A percentile compares a stretch with the other conserved stretches of the same genome.
Evolutionary conservation across 768 basidiomycete genomes (phyloP).

Genomic region (Tephrocybe sp.): DNA sequence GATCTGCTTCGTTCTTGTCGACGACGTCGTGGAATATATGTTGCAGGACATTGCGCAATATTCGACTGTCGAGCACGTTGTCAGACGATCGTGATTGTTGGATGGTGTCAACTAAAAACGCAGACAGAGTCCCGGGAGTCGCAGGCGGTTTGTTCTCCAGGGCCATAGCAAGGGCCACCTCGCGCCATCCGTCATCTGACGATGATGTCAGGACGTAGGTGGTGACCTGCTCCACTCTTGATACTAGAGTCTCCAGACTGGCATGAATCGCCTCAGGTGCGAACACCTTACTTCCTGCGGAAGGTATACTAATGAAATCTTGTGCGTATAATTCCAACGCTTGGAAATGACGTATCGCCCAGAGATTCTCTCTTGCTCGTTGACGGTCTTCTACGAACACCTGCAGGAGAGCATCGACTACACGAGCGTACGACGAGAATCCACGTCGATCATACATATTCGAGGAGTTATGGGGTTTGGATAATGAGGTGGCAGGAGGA

Average conservation of each 20-base stretch:
- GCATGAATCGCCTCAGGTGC: slow-evolving; percentile 31
- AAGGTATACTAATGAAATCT: slow-evolving; percentile 58
- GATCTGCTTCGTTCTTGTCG: slow-evolving; percentile 64
- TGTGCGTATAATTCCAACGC: slow-evolving; percentile 60
- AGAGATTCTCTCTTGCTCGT: slow-evolving; percentile 56
- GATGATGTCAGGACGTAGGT: slow-evolving; percentile 62
- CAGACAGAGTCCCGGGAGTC: slow-evolving; percentile 23
- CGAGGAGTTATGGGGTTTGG: slow-evolving; percentile 1
- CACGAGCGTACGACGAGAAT: slow-evolving; percentile 64
- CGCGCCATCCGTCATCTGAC: slow-evolving; percentile 52
- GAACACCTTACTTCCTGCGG: slow-evolving; percentile 50
- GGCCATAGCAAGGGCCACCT: slow-evolving; percentile 35
- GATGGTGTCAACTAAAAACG: slow-evolving; percentile 31
- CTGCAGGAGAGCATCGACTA: slow-evolving; percentile 54
- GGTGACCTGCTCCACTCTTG: slow-evolving; percentile 49
- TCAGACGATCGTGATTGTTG: slow-evolving; percentile 36
- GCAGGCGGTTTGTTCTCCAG: slow-evolving; percentile 22
- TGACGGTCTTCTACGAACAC: slow-evolving; percentile 59
- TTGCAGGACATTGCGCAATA: slow-evolving; percentile 61
- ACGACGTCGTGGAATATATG: slow-evolving; percentile 60
- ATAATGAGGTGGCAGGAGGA: slow-evolving; percentile 37
- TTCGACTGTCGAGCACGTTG: slow-evolving; percentile 52
- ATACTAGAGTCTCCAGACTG: slow-evolving; percentile 39
- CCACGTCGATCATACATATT: slow-evolving; percentile 46
- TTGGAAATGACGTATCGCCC: slow-evolving; percentile 72